A percentile compares a stretch with the other conserved stretches of the same genome.
Evolutionary conservation across 768 basidiomycete species (phyloP).

Genomic region (Pleurotus giganteus): DNA sequence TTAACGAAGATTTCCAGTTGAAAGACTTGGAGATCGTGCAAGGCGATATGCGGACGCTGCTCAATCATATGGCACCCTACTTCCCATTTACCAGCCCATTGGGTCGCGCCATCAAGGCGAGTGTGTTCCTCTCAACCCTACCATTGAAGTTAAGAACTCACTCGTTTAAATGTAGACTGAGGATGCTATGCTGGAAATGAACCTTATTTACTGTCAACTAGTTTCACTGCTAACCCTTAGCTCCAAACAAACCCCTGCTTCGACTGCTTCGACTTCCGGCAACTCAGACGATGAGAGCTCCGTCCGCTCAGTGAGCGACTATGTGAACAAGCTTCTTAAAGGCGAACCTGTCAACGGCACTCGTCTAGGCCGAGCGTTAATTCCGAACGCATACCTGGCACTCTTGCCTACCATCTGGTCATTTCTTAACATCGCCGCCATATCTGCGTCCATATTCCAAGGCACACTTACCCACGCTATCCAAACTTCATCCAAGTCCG

Average conservation of each 20-base stretch:
- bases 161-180: no score
- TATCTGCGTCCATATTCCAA: constrained; percentile 37
- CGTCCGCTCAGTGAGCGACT: constrained; percentile 54
- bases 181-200: constrained; percentile 66
- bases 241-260: constrained; percentile 18
- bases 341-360: constrained; percentile 41
- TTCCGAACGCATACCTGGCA: constrained; percentile 55
- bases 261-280: constrained; percentile 8
- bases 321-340: constrained; percentile 57
- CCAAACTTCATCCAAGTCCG: constrained; percentile 55
- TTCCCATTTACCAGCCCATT: constrained; percentile 70
- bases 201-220: constrained; percentile 77
- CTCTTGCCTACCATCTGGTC: constrained; percentile 82
- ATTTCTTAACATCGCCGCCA: constrained; percentile 44
- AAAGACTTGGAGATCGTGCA: constrained; percentile 24
- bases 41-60: constrained; percentile 53
- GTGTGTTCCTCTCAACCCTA: not conserved
- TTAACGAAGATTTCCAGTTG: not conserved
- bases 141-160: not conserved
- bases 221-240: constrained; percentile 58
- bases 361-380: constrained; percentile 52
- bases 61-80: constrained; percentile 76
- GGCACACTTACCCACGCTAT: constrained; percentile 68
- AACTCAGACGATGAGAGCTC: constrained; percentile 20
- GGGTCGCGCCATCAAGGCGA: constrained; percentile 59